A percentile compares a stretch with the other conserved stretches of the same genome.
Conservation (phyloP, 2,329 filamentous ascomycete genomes). For the Colletotrichum trifolii region DNA sequence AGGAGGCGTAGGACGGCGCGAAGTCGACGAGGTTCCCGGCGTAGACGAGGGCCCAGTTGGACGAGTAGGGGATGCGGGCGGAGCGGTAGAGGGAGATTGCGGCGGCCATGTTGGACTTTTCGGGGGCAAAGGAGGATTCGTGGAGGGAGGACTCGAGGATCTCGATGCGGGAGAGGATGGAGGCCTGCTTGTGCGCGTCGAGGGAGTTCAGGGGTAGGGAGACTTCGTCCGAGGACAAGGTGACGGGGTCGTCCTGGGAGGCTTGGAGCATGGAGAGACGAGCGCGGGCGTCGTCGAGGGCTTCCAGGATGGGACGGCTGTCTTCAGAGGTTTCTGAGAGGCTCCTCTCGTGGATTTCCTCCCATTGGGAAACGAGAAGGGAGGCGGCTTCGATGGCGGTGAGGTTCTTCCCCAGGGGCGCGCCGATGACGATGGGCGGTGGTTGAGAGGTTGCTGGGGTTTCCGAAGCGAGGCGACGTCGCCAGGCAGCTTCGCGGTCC, state of each 20-base stretch:
- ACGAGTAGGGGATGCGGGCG: constrained; percentile 52
- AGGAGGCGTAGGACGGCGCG: constrained; percentile 50
- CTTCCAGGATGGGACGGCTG: constrained; percentile 13
- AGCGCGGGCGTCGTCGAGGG: constrained; percentile 24
- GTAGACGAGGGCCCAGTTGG: constrained; percentile 55
- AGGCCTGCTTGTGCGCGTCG: constrained; percentile 18
- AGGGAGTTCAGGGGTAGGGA: constrained; percentile 16
- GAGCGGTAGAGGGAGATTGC: constrained; percentile 54
- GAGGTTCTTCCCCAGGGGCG: constrained; percentile 48
- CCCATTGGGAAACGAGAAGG: constrained; percentile 50
- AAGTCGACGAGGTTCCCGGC: constrained; percentile 54
- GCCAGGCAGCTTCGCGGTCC: constrained; percentile 10
- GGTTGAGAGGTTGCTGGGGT: not conserved
- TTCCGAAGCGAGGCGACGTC: not conserved
- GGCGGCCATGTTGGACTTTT: constrained; percentile 53
- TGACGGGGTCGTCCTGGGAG: not conserved
- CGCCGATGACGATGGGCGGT: constrained; percentile 48
- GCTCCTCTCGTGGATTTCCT: constrained; percentile 44
- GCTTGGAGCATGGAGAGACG: constrained; percentile 8
- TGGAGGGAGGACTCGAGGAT: constrained; percentile 46
- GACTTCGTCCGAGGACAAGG: not conserved
- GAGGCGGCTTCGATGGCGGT: constrained; percentile 50
- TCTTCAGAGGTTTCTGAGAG: constrained; percentile 35
- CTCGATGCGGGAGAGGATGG: constrained; percentile 47
- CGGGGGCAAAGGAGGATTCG: constrained; percentile 47